Evolutionary conservation across 2,329 filamentous ascomycete species (phyloP), one percentile per base, ranked within the genome.

Genomic region (Colletotrichum coccodes): DNA sequence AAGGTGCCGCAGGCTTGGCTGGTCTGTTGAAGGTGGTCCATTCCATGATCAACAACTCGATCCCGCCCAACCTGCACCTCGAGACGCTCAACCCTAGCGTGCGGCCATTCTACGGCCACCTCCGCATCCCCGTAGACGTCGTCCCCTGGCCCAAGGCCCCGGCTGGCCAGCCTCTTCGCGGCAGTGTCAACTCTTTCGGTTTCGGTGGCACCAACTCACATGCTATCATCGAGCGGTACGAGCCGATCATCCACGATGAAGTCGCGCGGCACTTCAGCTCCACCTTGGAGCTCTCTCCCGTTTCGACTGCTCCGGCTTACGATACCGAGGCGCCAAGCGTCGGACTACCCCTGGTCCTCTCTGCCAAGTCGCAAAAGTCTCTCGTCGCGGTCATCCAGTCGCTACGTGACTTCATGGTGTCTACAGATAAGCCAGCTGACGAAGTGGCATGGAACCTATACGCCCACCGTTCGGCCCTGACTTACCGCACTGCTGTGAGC

Each of bases 111-210:
- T 65, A 63, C 8, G 60, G 71, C 6, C 73, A 75, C 12, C 70
- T 79, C 4, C 56, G 26, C 1, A 76, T 80, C 0, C 76, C 79
- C 0, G 69, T 64, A 0, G 71, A 76, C 32, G 47, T 75, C 0
- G 72, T 58, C 0, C 58, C 73, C 0, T 81, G 74, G 74, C 79
- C 79, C 0, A 2, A 28, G 4, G 68, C 64, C 16, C 62, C 73
- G 9, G 18, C 54, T 4, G 73, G 30, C 14, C 71, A 60, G 60
- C 64, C 50, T 42, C 70, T 49, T 6, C 74, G 75, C 12, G 73
- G 70, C 26, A 77, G 73, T 49, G 64, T 74, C 30, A 74, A 74
- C 62, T 68, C 56, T 0, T 74, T 74, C 21, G 73, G 73, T 1
- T 73, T 72, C 32, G 73, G 73, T 6, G 73, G 73, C 16, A 61